Conservation (phyloP, 2,329 filamentous ascomycete species). For the Nemania diffusa region DNA sequence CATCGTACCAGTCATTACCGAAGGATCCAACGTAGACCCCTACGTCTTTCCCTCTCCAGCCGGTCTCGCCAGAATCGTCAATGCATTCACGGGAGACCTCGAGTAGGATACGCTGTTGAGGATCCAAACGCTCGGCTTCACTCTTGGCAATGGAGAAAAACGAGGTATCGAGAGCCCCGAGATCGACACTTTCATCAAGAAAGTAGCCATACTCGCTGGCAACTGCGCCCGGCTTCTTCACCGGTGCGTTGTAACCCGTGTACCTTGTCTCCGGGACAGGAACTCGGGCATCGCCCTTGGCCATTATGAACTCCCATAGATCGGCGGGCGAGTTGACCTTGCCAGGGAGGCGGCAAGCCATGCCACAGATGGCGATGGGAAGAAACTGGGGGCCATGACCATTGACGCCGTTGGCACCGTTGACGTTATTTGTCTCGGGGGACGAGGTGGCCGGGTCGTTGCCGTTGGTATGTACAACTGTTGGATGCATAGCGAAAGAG, state of each 20-base stretch:
- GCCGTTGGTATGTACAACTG: no score
- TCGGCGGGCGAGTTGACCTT: slow-evolving; percentile 36
- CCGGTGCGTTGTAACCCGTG: slow-evolving; percentile 35
- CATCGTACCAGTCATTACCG: slow-evolving; percentile 47
- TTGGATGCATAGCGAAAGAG: no score
- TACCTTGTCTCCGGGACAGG: slow-evolving; percentile 41
- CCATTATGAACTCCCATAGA: slow-evolving; percentile 46
- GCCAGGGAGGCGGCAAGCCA: slow-evolving; percentile 44
- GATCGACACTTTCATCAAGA: slow-evolving; percentile 30
- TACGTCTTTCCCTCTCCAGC: slow-evolving; percentile 45
- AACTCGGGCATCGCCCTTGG: slow-evolving; percentile 39
- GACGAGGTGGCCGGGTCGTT: no score
- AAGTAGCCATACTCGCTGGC: slow-evolving; percentile 37
- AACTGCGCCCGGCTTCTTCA: slow-evolving; percentile 33
- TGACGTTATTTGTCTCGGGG: no score
- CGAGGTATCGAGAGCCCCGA: slow-evolving; percentile 9
- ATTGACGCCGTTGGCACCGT: no score
- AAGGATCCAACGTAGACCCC: slow-evolving; percentile 51
- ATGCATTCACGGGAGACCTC: slow-evolving; percentile 51
- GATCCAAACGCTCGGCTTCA: slow-evolving; percentile 3
- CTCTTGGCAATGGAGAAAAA: neutral
- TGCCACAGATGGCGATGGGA: slow-evolving; percentile 44
- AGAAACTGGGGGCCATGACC: no score
- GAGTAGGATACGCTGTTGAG: slow-evolving; percentile 48
- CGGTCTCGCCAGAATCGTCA: slow-evolving; percentile 49